Base-by-base conservation (phyloP, 2,329 filamentous ascomycete species). In the Alternaria longipes region DNA sequence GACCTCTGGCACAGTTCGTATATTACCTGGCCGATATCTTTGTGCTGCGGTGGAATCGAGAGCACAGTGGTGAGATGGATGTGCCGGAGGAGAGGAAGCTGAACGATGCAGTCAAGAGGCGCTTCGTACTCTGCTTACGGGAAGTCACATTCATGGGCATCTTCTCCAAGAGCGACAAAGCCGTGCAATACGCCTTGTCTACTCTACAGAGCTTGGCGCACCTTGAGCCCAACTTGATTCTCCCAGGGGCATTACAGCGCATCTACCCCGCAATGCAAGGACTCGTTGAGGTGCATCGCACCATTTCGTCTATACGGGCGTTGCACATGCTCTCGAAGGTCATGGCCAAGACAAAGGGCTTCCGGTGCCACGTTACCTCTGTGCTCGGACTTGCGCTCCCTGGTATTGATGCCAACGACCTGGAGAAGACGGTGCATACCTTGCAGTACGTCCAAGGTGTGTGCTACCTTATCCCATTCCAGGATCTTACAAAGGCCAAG, bases 91-190 rank as follows among this genome's bases (percentile, higher is more conserved):
- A 94, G 52, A 89, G 95, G 55, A 90, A 84, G 69, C 89, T 99
- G 67, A 95, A 89, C 63, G 86, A 89, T 32, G 89, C 88, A n/a
- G 79, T 99, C 67, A 97, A 94, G 82, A 88, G 85, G 73, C 90
- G 95, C 46, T 98, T 99, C 75, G 95, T 99, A 30, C 82, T 94
- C 38, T 92, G 93, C 64, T 82, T 99, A 65, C 90, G 90, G 66
- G 95, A 99, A 67, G 94, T 97, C 49, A 93, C 93, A 5, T 99
- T 97, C 78, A 97, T 99, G 94, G 95, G 95, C 28, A 90, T 99
- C 51, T 99, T 97, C 78, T 92, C 94, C 55, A 99, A 99, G 84
- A 97, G 94, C 78, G 90, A 89, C 59, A 94, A 93, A 51, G 90
- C 95, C 3, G 93, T 97, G 75, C 94, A 91, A 78, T 97, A 94